A percentile compares a stretch with the other conserved stretches of the same genome.
Evolutionary conservation across 176 grass and related monocot genomes (phyloP).

Genomic region (Alopecurus myosuroides): DNA sequence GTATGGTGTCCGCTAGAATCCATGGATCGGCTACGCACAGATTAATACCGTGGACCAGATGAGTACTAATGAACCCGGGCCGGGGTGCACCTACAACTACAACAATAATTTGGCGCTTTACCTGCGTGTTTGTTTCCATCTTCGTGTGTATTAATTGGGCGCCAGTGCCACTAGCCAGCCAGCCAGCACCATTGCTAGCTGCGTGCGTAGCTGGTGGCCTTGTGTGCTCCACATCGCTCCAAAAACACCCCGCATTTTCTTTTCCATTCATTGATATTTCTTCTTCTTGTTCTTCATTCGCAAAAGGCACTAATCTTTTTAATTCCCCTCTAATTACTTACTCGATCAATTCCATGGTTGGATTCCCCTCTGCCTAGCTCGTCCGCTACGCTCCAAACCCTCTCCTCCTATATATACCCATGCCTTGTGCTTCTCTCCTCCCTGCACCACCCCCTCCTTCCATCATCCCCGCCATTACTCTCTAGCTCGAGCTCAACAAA

Average conservation of each 20-base stretch:
- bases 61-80: background rate
- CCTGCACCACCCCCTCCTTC: slow-evolving; percentile 21
- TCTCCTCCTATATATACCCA: slow-evolving; percentile 39
- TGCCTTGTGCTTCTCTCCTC: slow-evolving; percentile 27
- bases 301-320: background rate
- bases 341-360: background rate
- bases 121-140: background rate
- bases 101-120: too few relatives aligned
- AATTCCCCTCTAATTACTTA: background rate
- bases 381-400: slow-evolving; percentile 34
- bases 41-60: background rate
- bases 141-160: slow-evolving; percentile 28
- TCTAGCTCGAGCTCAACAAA: slow-evolving; percentile 4
- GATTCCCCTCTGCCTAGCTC: background rate
- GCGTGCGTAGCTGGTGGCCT: slow-evolving; percentile 31
- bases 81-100: background rate
- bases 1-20: background rate
- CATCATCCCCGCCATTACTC: slow-evolving; percentile 1
- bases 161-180: slow-evolving; percentile 18
- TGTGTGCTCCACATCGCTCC: slow-evolving; percentile 37
- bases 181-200: background rate
- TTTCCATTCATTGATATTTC: background rate
- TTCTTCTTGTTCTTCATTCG: background rate
- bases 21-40: background rate
- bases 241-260: slow-evolving; percentile 8